Conservation (phyloP, 2,329 filamentous ascomycete species). For the Berkeleyomyces rouxiae region DNA sequence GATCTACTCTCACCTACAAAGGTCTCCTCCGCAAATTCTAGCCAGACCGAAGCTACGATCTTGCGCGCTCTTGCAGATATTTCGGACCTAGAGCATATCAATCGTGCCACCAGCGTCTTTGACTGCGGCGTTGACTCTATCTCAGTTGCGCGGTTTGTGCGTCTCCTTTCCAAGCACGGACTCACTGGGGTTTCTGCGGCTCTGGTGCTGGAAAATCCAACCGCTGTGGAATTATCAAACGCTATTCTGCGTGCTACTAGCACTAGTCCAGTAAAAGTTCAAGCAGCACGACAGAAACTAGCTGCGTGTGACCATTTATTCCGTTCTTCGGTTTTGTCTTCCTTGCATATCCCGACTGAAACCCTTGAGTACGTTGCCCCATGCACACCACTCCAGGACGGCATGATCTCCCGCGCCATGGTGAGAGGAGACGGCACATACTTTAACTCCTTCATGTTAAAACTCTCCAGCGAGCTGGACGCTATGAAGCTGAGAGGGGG, state of each 20-base stretch:
- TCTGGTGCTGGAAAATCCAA: slow-evolving; percentile 46
- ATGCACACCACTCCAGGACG: slow-evolving; percentile 74
- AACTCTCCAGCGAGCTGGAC: slow-evolving; percentile 31
- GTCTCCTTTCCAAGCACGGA: slow-evolving; percentile 44
- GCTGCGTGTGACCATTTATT: slow-evolving; percentile 48
- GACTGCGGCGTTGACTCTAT: slow-evolving; percentile 82
- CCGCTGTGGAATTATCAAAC: slow-evolving; percentile 30
- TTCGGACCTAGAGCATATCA: slow-evolving; percentile 28
- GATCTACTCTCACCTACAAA: slow-evolving; percentile 20
- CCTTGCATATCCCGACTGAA: slow-evolving; percentile 31
- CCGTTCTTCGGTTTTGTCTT: slow-evolving; percentile 32
- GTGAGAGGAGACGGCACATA: slow-evolving; percentile 41
- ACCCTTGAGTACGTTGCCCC: slow-evolving; percentile 60
- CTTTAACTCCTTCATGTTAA: slow-evolving; percentile 58
- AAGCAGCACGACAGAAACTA: slow-evolving; percentile 37
- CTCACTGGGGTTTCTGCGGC: slow-evolving; percentile 45
- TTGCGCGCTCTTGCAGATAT: slow-evolving; percentile 37
- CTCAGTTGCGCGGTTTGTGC: slow-evolving; percentile 55
- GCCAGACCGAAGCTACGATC: slow-evolving; percentile 23
- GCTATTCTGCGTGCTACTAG: slow-evolving; percentile 18
- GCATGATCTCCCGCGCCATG: slow-evolving; percentile 59
- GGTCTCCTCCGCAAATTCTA: slow-evolving; percentile 12
- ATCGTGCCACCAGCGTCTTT: slow-evolving; percentile 51
- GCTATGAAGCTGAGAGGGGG: slow-evolving; percentile 32
- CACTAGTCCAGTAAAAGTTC: background rate